These are phyloP conservation scores for Vitis hybrid DNA, from an alignment of 177 flowering plant genomes.

Conservation along the genomic window DNA sequence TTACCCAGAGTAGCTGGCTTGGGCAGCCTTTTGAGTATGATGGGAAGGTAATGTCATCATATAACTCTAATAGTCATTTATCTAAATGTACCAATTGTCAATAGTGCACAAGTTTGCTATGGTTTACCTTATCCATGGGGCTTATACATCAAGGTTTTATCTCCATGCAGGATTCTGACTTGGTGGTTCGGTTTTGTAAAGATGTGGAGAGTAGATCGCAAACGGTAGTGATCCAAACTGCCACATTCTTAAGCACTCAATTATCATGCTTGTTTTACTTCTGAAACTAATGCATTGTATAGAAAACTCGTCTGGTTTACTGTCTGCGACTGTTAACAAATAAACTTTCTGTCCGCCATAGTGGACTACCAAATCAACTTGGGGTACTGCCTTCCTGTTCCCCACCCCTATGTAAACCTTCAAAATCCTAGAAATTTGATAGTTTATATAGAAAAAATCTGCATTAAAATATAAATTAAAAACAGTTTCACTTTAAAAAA, in stretches of 20 bases:
- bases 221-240: constrained; percentile 41
- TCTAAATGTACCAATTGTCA: neutral
- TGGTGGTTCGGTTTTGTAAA: constrained; percentile 85
- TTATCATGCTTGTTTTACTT: neutral
- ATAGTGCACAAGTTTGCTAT: neutral
- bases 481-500: too few species aligned
- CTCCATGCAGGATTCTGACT: constrained; percentile 58
- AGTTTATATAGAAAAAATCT: neutral
- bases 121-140: neutral
- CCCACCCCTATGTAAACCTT: neutral
- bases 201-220: constrained; percentile 89
- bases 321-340: neutral
- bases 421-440: neutral
- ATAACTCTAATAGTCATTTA: neutral
- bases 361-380: neutral
- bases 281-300: neutral
- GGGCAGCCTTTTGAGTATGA: constrained; percentile 71
- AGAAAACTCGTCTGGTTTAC: neutral
- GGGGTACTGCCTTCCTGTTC: neutral
- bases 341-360: neutral
- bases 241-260: neutral
- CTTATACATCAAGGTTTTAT: constrained; percentile 3
- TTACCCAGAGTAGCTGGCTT: constrained; percentile 67
- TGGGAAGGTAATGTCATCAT: constrained; percentile 45
- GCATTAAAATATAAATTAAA: neutral